Evolutionary conservation across 2,329 filamentous ascomycete genomes (phyloP), one percentile per base, ranked within the genome.

Genomic region (Rachicladosporium sp.): DNA sequence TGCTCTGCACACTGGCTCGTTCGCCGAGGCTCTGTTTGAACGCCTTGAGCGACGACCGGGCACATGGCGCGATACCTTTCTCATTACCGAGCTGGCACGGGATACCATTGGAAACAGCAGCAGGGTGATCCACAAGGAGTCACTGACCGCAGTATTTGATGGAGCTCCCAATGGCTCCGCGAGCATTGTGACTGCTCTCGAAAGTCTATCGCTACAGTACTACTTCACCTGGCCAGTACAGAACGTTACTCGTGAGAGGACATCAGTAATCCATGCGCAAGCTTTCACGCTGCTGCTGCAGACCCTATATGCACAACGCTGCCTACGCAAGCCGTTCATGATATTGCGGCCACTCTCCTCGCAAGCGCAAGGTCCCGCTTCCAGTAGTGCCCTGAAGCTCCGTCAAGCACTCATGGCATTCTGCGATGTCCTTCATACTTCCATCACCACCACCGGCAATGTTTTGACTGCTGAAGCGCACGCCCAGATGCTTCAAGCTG

Each of bases 61-160:
- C 59, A 54, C 60, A 60, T 95, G 87, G 88, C 79, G 80, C 45
- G 86, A 95, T 56, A 75, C 78, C 12, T 93, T 89, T 53, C 70
- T 82, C 1, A 65, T 95, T 21, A 91, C 82, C 0, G 84, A 88
- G 48, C 63, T 86, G 2, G 78, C 81, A 1, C 82, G 86, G 42
- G 78, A 79, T 41, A 77, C 82, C 0, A 87, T 86, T 55, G 69
- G 66, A 4, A 73, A 78, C 36, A 73, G 75, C 12, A 61, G 94
- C 6, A 70, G 74, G 2, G 72, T 84, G 13, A 70, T 66, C 11
- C 70, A 67, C 51, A 35, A 56, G 45, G 64, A 67, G 4, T 64
- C 63, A 36, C 66, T 70, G 7, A 66, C 70, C 21, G 23, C 23
- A 27, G 23, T 27, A 6, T 27, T 27, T 7, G 23, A 27, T 27